phyloP scores from a whole-genome alignment of 257 asterid species.

The Jaltomata sinuosa region DNA sequence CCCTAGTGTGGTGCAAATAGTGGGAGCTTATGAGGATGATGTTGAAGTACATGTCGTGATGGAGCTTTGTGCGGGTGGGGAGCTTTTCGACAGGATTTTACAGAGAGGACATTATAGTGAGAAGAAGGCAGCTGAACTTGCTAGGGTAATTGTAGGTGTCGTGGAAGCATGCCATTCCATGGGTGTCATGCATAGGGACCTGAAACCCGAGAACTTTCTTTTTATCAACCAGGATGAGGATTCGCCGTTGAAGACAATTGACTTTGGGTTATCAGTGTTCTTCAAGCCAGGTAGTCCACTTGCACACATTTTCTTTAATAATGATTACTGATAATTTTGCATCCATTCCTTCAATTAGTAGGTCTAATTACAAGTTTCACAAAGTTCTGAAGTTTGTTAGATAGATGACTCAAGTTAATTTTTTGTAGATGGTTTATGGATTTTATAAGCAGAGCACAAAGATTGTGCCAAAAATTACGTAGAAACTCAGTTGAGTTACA shows the following conservation, averaged over 20 bases:
- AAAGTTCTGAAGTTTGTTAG: no score
- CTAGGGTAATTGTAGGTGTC: conserved; percentile 71
- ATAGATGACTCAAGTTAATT: no score
- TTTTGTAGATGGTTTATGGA: no score
- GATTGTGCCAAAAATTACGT: no score
- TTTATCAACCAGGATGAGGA: conserved; percentile 59
- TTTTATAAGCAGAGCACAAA: no score
- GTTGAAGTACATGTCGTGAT: conserved; percentile 77
- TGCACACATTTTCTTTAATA: neutral
- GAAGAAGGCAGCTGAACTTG: conserved; percentile 83
- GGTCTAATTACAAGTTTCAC: no score
- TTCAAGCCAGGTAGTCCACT: conserved; percentile 68
- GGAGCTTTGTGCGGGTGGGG: conserved; percentile 87
- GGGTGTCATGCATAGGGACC: conserved; percentile 87
- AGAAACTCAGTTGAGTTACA: no score
- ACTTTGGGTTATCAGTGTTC: conserved; percentile 72
- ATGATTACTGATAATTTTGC: no score
- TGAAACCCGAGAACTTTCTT: conserved; percentile 84
- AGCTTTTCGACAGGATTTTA: conserved; percentile 79
- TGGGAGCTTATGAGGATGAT: conserved; percentile 76
- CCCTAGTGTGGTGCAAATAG: conserved; percentile 53
- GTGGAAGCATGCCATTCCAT: conserved; percentile 77
- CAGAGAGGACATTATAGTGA: conserved; percentile 80
- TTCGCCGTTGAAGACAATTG: conserved; percentile 59
- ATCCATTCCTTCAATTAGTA: no score